These are phyloP conservation scores for Hypoxylon sp. DNA, from an alignment of 2,329 filamentous ascomycete genomes.

Conservation along the genomic window DNA sequence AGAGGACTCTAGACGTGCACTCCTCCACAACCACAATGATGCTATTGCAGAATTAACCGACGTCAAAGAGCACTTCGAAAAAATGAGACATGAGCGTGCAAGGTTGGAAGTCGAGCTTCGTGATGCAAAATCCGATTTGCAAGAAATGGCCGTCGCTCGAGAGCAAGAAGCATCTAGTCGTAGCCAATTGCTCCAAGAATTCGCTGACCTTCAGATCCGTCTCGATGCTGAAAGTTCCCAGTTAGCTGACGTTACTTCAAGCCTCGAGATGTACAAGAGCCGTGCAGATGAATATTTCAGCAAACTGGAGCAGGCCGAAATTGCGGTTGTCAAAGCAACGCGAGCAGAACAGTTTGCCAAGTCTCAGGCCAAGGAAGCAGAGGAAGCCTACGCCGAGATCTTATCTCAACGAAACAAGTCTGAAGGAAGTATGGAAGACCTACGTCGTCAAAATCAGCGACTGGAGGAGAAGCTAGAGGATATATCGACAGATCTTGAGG, in stretches of 20 bases:
- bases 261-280: constrained; percentile 89
- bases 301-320: constrained; percentile 97
- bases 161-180: constrained; percentile 92
- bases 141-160: constrained; percentile 81
- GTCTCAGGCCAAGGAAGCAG: constrained; percentile 88
- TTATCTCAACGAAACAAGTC: constrained; percentile 94
- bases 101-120: constrained; percentile 88
- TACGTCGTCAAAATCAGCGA: constrained; percentile 89
- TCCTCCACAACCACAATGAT: constrained; percentile 88
- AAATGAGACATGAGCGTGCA: constrained; percentile 84
- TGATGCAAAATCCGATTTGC: constrained; percentile 85
- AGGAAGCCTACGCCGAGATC: constrained; percentile 89
- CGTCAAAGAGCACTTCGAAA: constrained; percentile 88
- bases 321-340: constrained; percentile 91
- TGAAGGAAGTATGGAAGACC: constrained; percentile 87
- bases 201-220: constrained; percentile 92
- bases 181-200: constrained; percentile 90
- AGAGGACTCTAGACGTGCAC: constrained; percentile 85
- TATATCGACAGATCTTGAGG: constrained; percentile 88
- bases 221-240: constrained; percentile 91
- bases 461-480: constrained; percentile 94
- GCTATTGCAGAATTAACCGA: constrained; percentile 88
- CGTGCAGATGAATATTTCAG: constrained; percentile 96
- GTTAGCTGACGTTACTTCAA: constrained; percentile 85
- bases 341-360: constrained; percentile 96